phyloP scores from a whole-genome alignment of 202 grass and related monocot species.

The Setaria italica region DNA sequence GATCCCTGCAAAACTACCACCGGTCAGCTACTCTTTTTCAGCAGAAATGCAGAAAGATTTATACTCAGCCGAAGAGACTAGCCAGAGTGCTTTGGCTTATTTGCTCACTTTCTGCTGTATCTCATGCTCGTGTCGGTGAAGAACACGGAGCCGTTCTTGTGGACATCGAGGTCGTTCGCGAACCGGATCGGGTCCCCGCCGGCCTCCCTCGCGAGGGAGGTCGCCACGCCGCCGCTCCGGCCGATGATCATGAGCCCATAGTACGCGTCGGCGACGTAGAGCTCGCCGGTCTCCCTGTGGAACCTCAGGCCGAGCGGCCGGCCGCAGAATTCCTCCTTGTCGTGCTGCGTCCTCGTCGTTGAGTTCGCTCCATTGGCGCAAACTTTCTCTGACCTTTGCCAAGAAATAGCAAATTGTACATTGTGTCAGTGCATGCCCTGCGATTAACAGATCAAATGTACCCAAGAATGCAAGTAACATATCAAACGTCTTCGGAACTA shows the following conservation, averaged over 20 bases:
- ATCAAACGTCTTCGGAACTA: background rate
- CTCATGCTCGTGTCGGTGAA: constrained; percentile 92
- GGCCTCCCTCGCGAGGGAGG: constrained; percentile 60
- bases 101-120: constrained; percentile 78
- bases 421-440: background rate
- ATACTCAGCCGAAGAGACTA: background rate
- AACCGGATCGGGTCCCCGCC: constrained; percentile 69
- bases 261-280: constrained; percentile 89
- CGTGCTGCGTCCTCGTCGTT: constrained; percentile 70
- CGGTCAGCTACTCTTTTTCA: background rate
- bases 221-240: constrained; percentile 65
- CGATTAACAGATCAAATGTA: background rate
- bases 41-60: background rate
- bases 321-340: constrained; percentile 71
- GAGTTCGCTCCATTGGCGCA: constrained; percentile 71
- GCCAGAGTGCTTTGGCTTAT: background rate
- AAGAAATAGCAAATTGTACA: background rate
- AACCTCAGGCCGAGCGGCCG: constrained; percentile 92
- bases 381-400: constrained; percentile 65
- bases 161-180: constrained; percentile 92
- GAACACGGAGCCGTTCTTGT: constrained; percentile 84
- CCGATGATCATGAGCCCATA: constrained; percentile 73
- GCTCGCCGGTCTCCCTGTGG: constrained; percentile 64
- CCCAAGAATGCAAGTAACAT: background rate
- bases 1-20: constrained; percentile 55